A percentile compares a stretch with the other conserved stretches of the same genome.
These are phyloP conservation scores for Eragrostis curvula DNA, from an alignment of 176 grass and related monocot genomes.

Conservation along the genomic window DNA sequence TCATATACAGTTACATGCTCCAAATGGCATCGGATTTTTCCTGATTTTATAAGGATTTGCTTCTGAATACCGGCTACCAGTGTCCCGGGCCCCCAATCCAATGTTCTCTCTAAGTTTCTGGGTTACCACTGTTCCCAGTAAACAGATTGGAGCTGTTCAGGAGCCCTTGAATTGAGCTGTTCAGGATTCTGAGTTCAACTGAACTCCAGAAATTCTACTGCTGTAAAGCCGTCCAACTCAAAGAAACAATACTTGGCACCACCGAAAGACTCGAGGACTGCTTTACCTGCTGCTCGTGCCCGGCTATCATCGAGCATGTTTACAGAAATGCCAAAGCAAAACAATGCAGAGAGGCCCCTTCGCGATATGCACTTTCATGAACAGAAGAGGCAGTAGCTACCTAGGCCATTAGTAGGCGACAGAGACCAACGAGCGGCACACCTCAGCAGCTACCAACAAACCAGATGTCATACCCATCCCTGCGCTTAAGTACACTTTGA, in stretches of 20 bases:
- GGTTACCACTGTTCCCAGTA: background rate
- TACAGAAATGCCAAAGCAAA: background rate
- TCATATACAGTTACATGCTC: too few relatives aligned
- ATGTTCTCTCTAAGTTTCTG: too few relatives aligned
- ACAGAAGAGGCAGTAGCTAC: constrained; percentile 19
- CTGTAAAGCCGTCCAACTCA: background rate
- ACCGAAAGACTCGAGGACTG: background rate
- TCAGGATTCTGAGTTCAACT: too few relatives aligned
- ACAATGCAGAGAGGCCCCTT: background rate
- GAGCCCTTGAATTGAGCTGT: too few relatives aligned
- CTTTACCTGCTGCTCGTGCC: background rate
- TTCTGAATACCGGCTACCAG: too few relatives aligned
- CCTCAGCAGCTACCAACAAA: background rate
- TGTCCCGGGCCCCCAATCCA: too few relatives aligned
- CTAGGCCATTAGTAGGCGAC: constrained; percentile 10
- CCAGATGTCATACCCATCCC: constrained; percentile 1
- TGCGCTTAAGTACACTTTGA: background rate
- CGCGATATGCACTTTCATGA: background rate
- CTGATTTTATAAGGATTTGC: too few relatives aligned
- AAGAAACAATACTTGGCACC: background rate
- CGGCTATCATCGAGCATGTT: too few relatives aligned
- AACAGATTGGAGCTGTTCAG: background rate
- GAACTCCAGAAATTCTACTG: too few relatives aligned
- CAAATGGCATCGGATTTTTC: too few relatives aligned
- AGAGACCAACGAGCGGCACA: constrained; percentile 8